phyloP scores from a whole-genome alignment of 257 asterid species.

The Galeopsis tetrahit region DNA sequence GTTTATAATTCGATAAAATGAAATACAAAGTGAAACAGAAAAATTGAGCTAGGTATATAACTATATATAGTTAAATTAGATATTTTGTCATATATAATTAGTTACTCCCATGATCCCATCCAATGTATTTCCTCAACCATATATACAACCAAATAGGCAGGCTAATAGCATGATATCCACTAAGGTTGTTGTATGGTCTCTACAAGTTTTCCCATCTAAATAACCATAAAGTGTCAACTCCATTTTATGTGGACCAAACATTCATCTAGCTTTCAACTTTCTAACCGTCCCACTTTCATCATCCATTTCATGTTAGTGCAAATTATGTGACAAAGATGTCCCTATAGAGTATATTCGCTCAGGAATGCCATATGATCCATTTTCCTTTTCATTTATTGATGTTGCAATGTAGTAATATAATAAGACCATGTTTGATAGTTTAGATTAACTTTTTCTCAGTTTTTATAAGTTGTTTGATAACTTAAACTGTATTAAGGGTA shows the following conservation, averaged over 20 bases:
- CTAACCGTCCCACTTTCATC: constrained; percentile 21
- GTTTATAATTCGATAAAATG: too few relatives aligned
- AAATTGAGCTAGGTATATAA: too few relatives aligned
- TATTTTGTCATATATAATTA: too few relatives aligned
- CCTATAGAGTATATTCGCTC: not conserved
- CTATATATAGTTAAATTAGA: too few relatives aligned
- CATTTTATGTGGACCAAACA: constrained; percentile 37
- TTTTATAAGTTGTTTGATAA: too few relatives aligned
- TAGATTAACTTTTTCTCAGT: too few relatives aligned
- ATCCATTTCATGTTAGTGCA: not conserved
- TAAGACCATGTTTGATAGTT: too few relatives aligned
- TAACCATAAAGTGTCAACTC: constrained; percentile 32
- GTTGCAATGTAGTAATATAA: not conserved
- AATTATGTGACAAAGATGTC: not conserved
- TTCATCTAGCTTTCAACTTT: not conserved
- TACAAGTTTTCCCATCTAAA: constrained; percentile 9
- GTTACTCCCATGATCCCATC: too few relatives aligned
- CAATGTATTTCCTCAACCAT: too few relatives aligned
- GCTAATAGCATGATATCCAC: not conserved
- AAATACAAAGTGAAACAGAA: too few relatives aligned
- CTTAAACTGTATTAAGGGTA: too few relatives aligned
- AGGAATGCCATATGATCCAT: constrained; percentile 13
- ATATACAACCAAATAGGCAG: too few relatives aligned
- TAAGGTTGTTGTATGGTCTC: constrained; percentile 22
- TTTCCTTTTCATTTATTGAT: not conserved